Evolutionary conservation across 441 rosid genomes (phyloP).

Genomic region (Syzygium malaccense): DNA sequence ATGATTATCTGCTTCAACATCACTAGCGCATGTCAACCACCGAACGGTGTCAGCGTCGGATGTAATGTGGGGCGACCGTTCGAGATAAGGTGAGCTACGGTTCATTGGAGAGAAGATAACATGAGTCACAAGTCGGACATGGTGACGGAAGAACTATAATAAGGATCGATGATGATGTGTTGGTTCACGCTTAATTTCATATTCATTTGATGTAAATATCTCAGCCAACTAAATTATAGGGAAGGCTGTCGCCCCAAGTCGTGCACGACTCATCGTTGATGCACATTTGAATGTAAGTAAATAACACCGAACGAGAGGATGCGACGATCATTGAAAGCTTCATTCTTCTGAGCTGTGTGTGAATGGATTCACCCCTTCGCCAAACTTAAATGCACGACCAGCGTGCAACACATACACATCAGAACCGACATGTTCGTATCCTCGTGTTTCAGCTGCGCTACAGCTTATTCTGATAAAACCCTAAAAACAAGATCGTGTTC

Average conservation of each 20-base stretch:
- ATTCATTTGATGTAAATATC: background rate
- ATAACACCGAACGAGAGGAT: background rate
- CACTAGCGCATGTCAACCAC: too few species aligned
- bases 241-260: background rate
- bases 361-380: background rate
- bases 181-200: too few species aligned
- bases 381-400: background rate
- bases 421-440: background rate
- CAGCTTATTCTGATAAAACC: background rate
- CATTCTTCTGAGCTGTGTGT: background rate
- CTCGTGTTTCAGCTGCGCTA: background rate
- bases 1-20: background rate
- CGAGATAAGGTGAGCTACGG: too few species aligned
- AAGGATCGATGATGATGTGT: too few species aligned
- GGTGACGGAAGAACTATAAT: too few species aligned
- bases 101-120: too few species aligned
- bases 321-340: background rate
- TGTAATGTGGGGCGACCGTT: too few species aligned
- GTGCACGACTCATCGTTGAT: background rate
- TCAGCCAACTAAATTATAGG: background rate
- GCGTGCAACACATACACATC: background rate
- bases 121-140: too few species aligned
- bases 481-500: background rate
- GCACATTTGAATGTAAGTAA: background rate
- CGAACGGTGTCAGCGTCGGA: too few species aligned